A percentile compares a stretch with the other conserved stretches of the same genome.
Conservation (phyloP, 768 basidiomycete species). For the Suillus americanus region DNA sequence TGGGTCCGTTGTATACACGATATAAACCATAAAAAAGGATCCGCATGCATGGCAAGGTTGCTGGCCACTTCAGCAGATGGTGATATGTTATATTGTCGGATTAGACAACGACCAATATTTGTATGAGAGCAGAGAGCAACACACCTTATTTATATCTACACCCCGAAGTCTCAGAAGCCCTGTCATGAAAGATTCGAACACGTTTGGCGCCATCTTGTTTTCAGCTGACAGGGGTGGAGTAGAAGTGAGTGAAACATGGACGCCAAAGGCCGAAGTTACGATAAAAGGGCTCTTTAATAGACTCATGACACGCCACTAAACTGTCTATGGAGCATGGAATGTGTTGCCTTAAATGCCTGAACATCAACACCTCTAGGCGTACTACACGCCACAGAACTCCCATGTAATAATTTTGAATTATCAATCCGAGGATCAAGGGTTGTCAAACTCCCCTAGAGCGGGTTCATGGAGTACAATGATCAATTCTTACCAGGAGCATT, state of each 20-base stretch:
- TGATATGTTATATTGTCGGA: not conserved
- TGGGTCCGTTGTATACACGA: not conserved
- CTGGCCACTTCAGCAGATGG: not conserved
- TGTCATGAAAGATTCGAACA: not conserved
- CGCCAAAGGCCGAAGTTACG: conserved; percentile 21
- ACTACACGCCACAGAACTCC: not conserved
- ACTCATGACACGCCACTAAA: conserved; percentile 5
- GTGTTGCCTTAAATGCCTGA: not conserved
- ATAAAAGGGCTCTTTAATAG: conserved; percentile 21
- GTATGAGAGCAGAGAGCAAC: not conserved
- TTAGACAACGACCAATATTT: no score
- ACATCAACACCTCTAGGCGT: not conserved
- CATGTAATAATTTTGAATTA: not conserved
- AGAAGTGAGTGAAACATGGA: conserved; percentile 25
- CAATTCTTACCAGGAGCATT: not conserved
- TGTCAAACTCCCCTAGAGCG: not conserved
- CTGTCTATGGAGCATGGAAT: not conserved
- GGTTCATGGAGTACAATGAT: not conserved
- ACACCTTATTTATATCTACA: not conserved
- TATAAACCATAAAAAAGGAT: not conserved
- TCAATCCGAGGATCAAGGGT: not conserved
- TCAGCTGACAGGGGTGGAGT: conserved; percentile 16
- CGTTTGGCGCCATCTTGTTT: conserved; percentile 3
- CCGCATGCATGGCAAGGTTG: not conserved
- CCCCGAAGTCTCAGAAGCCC: not conserved